Percentiles rank a stretch among this genome's conserved stretches.
Evolutionary conservation across 1,284 basidiomycete genomes (phyloP).

Genomic region (Hemileia vastatrix): DNA sequence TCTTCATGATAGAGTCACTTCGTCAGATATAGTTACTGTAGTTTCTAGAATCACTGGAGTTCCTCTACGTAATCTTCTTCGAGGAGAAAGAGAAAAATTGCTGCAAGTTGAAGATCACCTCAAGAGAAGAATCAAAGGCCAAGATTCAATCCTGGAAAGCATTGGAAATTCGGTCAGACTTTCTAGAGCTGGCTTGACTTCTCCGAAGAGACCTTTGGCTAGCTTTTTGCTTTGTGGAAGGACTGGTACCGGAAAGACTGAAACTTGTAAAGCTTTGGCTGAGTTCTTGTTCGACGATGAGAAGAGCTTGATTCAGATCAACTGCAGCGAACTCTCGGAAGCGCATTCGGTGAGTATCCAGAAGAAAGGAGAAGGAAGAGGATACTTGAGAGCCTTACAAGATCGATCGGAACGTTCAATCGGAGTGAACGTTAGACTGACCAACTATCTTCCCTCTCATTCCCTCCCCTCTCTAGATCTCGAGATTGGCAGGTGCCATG

Average conservation of each 20-base stretch:
- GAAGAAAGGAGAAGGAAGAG: too few relatives aligned
- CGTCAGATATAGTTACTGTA: conserved; percentile 75
- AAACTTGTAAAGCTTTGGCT: conserved; percentile 75
- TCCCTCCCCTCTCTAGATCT: too few relatives aligned
- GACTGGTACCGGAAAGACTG: conserved; percentile 65
- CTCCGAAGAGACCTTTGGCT: conserved; percentile 73
- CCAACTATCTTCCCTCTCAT: conserved; percentile 55
- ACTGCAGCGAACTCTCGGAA: too few relatives aligned
- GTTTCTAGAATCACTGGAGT: conserved; percentile 77
- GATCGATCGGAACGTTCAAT: too few relatives aligned
- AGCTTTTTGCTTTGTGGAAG: conserved; percentile 81
- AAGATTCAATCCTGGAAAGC: conserved; percentile 67
- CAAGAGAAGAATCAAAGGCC: conserved; percentile 67
- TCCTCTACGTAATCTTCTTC: conserved; percentile 74
- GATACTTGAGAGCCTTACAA: too few relatives aligned
- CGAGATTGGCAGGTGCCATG: conserved; percentile 78
- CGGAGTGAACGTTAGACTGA: background rate
- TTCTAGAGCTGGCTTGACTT: conserved; percentile 76
- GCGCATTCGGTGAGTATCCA: too few relatives aligned
- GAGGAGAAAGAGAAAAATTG: conserved; percentile 78
- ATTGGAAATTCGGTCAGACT: conserved; percentile 80
- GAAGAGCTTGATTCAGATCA: conserved; percentile 67
- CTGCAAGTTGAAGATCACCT: conserved; percentile 82
- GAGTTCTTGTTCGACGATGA: conserved; percentile 79
- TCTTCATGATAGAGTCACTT: conserved; percentile 76